Evolutionary conservation across 768 basidiomycete genomes (phyloP).

Genomic region (Cystobasidium tubakii): DNA sequence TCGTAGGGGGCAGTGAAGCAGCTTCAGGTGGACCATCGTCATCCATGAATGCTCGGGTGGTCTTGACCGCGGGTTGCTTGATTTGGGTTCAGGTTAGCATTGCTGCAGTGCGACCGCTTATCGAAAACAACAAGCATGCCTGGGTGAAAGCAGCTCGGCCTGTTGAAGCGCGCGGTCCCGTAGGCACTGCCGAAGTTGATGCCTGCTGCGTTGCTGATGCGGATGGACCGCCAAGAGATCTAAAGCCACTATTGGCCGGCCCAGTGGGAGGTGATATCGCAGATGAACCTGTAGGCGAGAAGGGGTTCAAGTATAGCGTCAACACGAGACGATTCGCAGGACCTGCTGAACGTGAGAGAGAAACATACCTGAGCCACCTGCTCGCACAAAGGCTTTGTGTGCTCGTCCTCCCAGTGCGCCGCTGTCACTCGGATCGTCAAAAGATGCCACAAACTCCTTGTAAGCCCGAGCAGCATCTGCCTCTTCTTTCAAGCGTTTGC

Average conservation of each 20-base stretch:
- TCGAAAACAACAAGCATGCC: neutral
- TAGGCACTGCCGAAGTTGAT: neutral
- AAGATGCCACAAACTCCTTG: constrained; percentile 70
- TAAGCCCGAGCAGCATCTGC: constrained; percentile 54
- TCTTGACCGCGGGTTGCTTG: neutral
- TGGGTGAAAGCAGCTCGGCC: constrained; percentile 24
- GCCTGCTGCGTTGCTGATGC: neutral
- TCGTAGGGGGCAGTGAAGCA: constrained; percentile 47
- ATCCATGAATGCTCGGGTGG: constrained; percentile 18
- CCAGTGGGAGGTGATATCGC: constrained; percentile 40
- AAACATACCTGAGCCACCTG: constrained; percentile 48
- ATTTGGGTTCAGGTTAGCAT: constrained; percentile 18
- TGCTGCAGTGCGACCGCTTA: neutral
- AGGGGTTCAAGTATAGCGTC: too few relatives aligned
- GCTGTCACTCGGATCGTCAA: constrained; percentile 63
- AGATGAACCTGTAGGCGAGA: constrained; percentile 44
- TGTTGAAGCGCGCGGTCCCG: constrained; percentile 18
- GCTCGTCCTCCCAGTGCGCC: constrained; percentile 47
- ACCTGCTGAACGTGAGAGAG: neutral
- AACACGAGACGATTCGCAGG: neutral
- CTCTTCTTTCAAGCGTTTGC: constrained; percentile 51
- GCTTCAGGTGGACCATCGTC: constrained; percentile 35
- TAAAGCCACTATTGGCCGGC: constrained; percentile 11
- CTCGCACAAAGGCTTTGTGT: constrained; percentile 61
- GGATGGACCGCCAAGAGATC: constrained; percentile 20